phyloP scores from a whole-genome alignment of 164 flowering plant species.

The Litsea cubeba region DNA sequence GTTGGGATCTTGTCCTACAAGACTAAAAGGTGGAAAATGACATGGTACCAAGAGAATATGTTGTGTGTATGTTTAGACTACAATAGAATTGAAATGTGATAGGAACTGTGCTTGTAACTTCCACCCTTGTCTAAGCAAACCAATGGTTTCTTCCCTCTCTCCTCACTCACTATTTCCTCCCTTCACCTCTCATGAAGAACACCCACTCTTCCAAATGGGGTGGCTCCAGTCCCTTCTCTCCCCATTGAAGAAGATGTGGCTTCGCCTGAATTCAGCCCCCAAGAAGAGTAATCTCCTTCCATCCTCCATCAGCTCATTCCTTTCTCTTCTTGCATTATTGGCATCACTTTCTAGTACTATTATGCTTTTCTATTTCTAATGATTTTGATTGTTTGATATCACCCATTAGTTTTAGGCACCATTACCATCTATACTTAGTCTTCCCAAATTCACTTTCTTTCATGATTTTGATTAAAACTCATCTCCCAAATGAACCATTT shows the following conservation, averaged over 20 bases:
- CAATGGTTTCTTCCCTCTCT: neutral
- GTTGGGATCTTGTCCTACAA: conserved; percentile 19
- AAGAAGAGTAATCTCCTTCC: conserved; percentile 27
- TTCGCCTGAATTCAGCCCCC: conserved; percentile 39
- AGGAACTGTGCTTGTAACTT: conserved; percentile 17
- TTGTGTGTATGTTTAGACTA: conserved; percentile 17
- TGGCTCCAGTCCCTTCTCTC: conserved; percentile 57
- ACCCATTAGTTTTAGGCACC: conserved; percentile 16
- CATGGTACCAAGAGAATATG: conserved; percentile 27
- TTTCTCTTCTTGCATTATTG: neutral
- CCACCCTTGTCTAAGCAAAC: conserved; percentile 30
- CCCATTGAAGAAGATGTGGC: conserved; percentile 61
- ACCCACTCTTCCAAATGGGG: conserved; percentile 41
- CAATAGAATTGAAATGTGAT: conserved; percentile 20
- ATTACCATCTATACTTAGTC: conserved; percentile 20
- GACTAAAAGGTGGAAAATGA: conserved; percentile 26
- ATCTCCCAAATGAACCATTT: neutral
- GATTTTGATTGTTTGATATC: neutral
- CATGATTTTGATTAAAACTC: conserved; percentile 5
- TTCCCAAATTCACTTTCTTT: neutral
- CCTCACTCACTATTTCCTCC: conserved; percentile 20
- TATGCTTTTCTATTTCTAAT: neutral
- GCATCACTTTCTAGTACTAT: neutral
- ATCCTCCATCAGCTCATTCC: neutral
- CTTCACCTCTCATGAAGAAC: conserved; percentile 25